Base-by-base conservation (phyloP, 2,329 filamentous ascomycete species). In the Colletotrichum trifolii region DNA sequence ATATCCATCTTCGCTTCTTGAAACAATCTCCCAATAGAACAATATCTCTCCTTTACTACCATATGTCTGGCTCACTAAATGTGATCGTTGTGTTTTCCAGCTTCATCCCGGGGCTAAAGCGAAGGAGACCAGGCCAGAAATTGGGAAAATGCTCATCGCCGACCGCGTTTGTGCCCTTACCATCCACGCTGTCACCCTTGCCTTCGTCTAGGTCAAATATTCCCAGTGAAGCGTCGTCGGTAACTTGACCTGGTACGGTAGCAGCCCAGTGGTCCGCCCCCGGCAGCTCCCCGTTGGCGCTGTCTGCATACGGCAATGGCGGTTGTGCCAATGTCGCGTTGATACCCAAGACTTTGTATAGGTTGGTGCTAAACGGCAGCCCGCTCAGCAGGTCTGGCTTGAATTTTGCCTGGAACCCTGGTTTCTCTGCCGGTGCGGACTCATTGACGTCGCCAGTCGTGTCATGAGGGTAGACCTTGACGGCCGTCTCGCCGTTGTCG, bases 391-490 rank as follows among this genome's bases (percentile, higher is more conserved):
- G 81, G 0, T 72, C 70, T 0, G 78, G 76, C 64, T 77, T 77
- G 69, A 82, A 80, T 2, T 75, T 79, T 39, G 80, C 77, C 63
- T 79, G 76, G 72, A 85, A 84, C 68, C 83, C 78, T 4, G 82
- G 81, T 4, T 55, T 70, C 2, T 68, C 42, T 63, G 72, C 76
- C 10, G 77, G 72, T 17, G 48, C 55, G n/a, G 75, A 57, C 59
- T 82, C 79, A 54, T 69, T 60, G 1, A 62, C 13, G 56, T 76
- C 73, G n/a, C 57, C 66, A 1, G 64, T 67, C 3, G 71, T 76
- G 68, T 82, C 80, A 64, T 81, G 72, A 6, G 82, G 82, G 69
- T 75, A 82, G 36, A 85, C 78, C 42, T 79, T 74, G 63, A 84
- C 76, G 8, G 73, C 73, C 13, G 75, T 76, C 15, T 76, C 72